Base-by-base conservation (phyloP, 805 yeast species). In the Candida bentonensis region DNA sequence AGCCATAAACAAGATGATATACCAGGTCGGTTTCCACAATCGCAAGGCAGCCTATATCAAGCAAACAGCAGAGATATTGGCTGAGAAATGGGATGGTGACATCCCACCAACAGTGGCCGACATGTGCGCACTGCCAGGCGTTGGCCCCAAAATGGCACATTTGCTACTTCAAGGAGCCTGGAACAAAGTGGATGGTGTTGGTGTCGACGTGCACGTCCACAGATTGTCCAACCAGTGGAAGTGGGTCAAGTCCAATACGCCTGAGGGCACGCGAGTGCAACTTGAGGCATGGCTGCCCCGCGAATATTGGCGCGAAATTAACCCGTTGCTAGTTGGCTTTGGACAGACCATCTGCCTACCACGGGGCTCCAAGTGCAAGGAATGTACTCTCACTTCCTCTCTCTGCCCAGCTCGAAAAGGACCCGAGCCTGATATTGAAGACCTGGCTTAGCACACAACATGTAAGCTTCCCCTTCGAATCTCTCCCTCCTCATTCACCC, bases 111-210 rank as follows among this genome's bases (percentile, higher is more conserved):
- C 79, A 2, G 69, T 82, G 5, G 76, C 72, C 4, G 88, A 79
- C 0, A 68, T 88, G 43, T 68, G 73, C 3, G 60, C 72, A 0
- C 64, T 88, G 25, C 96, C 96, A 0, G 97, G 97, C 0, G 94
- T 88, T 2, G 97, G 97, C 0, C 95, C 95, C 5, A 88, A 88
- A 59, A 88, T 88, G 97, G 95, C 94, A 0, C 82, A 74, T 57
- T 62, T 88, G 33, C 69, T 88, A 1, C 64, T 86, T 47, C 95
- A 86, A 54, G 73, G 76, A 34, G 95, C 92, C 0, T 87, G 96
- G 96, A 65, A 66, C 20, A 65, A 69, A 36, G 78, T 70, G 44
- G 65, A 68, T 13, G 96, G 96, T 0, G 84, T 88, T n/a, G 96
- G 96, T 5, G 96, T 88, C 9, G 97, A 88, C 58, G 88, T 85